Evolutionary conservation across 1,139 yeast genomes (phyloP).

Genomic region (Candida sp.): DNA sequence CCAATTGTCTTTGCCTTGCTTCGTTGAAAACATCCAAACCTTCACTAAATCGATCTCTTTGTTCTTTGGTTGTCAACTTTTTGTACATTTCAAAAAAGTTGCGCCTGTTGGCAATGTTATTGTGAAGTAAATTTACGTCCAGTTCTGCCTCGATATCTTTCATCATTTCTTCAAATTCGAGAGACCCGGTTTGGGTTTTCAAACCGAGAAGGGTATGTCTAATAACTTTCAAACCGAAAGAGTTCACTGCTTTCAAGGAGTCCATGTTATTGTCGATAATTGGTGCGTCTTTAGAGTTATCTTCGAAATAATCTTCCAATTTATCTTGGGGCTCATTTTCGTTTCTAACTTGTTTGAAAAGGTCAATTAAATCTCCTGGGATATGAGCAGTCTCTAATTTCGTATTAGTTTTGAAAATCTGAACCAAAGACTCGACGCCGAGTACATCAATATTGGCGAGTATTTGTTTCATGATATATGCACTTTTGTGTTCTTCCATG

Average conservation of each 20-base stretch:
- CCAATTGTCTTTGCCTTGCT: slow-evolving; percentile 73
- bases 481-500: slow-evolving; percentile 6
- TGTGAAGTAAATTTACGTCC: slow-evolving; percentile 21
- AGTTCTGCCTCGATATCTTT: slow-evolving; percentile 30
- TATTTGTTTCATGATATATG: slow-evolving; percentile 27
- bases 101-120: slow-evolving; percentile 32
- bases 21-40: slow-evolving; percentile 68
- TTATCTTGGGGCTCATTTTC: slow-evolving; percentile 3
- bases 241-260: slow-evolving; percentile 64
- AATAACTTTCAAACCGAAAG: slow-evolving; percentile 77
- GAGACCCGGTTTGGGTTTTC: slow-evolving; percentile 25
- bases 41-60: slow-evolving; percentile 55
- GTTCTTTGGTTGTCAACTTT: slow-evolving; percentile 46
- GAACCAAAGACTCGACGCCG: slow-evolving; percentile 58
- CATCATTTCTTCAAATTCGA: slow-evolving; percentile 29
- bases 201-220: slow-evolving; percentile 78
- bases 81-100: slow-evolving; percentile 69
- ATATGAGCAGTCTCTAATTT: slow-evolving; percentile 25
- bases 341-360: slow-evolving; percentile 25
- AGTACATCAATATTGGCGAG: slow-evolving; percentile 66
- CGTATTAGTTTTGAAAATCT: slow-evolving; percentile 22
- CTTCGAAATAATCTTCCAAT: slow-evolving; percentile 17
- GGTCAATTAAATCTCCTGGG: slow-evolving; percentile 30
- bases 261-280: slow-evolving; percentile 50
- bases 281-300: slow-evolving; percentile 23